These are phyloP conservation scores for Vinca minor DNA, from an alignment of 257 asterid species.

Conservation along the genomic window DNA sequence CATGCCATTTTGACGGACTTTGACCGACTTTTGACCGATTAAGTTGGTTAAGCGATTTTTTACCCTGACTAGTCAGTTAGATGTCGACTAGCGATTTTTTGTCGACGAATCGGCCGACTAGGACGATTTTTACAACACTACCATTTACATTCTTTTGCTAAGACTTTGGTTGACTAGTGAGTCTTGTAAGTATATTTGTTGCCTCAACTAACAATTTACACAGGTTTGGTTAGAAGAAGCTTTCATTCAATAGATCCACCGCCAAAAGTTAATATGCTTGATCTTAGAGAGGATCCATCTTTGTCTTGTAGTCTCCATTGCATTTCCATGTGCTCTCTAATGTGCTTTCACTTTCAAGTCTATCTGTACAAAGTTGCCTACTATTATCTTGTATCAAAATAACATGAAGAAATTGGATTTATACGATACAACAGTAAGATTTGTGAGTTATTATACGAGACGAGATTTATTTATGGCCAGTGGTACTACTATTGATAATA, in stretches of 20 bases:
- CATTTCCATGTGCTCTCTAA: constrained; percentile 36
- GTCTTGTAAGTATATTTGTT: neutral
- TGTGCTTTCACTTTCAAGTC: constrained; percentile 29
- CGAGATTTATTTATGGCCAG: no score
- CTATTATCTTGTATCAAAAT: neutral
- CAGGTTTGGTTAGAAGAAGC: neutral
- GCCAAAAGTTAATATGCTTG: neutral
- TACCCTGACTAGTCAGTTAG: no score
- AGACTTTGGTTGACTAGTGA: neutral
- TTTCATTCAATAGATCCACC: neutral
- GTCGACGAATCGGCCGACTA: no score
- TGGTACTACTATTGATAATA: no score
- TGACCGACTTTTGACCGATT: neutral
- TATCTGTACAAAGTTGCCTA: constrained; percentile 9
- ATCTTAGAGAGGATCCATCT: constrained; percentile 21
- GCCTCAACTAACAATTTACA: neutral
- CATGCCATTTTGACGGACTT: neutral
- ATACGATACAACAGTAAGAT: neutral
- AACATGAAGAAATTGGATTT: neutral
- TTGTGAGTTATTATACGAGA: no score
- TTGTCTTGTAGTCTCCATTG: constrained; percentile 12
- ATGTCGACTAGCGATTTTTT: no score
- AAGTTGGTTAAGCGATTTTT: no score
- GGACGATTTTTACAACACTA: neutral
- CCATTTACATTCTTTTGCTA: neutral